Evolutionary conservation across 768 basidiomycete genomes (phyloP).

Genomic region (Collybia sordida): DNA sequence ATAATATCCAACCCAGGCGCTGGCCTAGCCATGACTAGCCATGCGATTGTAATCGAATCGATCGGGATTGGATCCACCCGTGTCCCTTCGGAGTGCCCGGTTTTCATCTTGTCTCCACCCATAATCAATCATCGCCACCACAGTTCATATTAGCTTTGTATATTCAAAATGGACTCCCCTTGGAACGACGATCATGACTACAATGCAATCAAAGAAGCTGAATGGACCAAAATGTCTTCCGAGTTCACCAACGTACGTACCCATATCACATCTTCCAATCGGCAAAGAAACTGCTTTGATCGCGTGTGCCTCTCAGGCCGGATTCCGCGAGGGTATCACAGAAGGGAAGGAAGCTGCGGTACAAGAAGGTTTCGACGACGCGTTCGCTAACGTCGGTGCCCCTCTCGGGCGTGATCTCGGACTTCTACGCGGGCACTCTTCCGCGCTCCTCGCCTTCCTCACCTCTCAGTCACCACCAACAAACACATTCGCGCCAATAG

Average conservation of each 20-base stretch:
- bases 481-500: background rate
- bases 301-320: slow-evolving; percentile 62
- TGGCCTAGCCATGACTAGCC: too few relatives aligned
- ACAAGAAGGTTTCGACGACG: slow-evolving; percentile 88
- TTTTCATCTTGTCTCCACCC: too few relatives aligned
- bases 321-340: slow-evolving; percentile 96
- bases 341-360: slow-evolving; percentile 86
- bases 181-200: slow-evolving; percentile 54
- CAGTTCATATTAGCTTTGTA: too few relatives aligned
- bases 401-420: slow-evolving; percentile 81
- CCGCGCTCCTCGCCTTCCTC: slow-evolving; percentile 62
- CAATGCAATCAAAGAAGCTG: slow-evolving; percentile 40
- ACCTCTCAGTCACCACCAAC: slow-evolving; percentile 23
- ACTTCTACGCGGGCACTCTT: slow-evolving; percentile 66
- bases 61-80: too few relatives aligned
- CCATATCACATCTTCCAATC: background rate
- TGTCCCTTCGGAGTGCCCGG: too few relatives aligned
- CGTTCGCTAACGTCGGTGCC: slow-evolving; percentile 71
- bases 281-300: too few relatives aligned
- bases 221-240: slow-evolving; percentile 68
- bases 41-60: too few relatives aligned
- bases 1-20: too few relatives aligned
- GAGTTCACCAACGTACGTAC: slow-evolving; percentile 68
- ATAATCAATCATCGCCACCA: too few relatives aligned
- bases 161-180: slow-evolving; percentile 47